A percentile compares a stretch with the other conserved stretches of the same genome.
Conservation (phyloP, 78 protist genomes). For the Dictyostelium firmibasis region DNA sequence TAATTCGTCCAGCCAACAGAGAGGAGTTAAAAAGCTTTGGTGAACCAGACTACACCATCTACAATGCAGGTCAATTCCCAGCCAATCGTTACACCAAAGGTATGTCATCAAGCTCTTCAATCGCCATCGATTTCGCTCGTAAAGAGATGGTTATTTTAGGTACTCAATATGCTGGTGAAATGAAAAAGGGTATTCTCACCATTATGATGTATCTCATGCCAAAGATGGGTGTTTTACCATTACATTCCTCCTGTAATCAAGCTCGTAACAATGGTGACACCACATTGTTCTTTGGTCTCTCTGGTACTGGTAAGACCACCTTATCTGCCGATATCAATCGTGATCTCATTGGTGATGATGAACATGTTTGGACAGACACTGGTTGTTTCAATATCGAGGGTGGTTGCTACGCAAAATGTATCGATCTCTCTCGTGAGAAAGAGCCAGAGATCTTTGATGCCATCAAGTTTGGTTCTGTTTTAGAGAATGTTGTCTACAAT, state of each 20-base stretch:
- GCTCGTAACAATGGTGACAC: conserved; percentile 77
- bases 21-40: conserved; percentile 88
- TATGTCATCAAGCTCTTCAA: conserved; percentile 87
- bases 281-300: conserved; percentile 96
- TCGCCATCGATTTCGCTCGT: conserved; percentile 83
- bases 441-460: conserved; percentile 98
- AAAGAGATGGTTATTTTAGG: conserved; percentile 95
- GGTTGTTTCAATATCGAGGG: conserved; percentile 97
- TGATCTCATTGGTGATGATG: conserved; percentile 97
- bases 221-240: conserved; percentile 88
- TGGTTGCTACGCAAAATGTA: conserved; percentile 99
- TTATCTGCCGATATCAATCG: conserved; percentile 96
- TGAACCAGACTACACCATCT: conserved; percentile 93
- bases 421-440: conserved; percentile 86
- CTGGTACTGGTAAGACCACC: conserved; percentile 99
- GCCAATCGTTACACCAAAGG: conserved; percentile 91
- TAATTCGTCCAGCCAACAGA: conserved; percentile 89
- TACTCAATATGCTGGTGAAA: conserved; percentile 97
- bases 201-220: conserved; percentile 96
- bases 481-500: conserved; percentile 94
- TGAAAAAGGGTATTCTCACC: conserved; percentile 98
- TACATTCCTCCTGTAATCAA: conserved; percentile 93
- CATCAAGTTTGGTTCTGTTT: conserved; percentile 91
- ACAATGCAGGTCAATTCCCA: conserved; percentile 95
- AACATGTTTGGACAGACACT: conserved; percentile 97